phyloP scores from a whole-genome alignment of 2,329 filamentous ascomycete genomes.

The Diplocarpon mali region DNA sequence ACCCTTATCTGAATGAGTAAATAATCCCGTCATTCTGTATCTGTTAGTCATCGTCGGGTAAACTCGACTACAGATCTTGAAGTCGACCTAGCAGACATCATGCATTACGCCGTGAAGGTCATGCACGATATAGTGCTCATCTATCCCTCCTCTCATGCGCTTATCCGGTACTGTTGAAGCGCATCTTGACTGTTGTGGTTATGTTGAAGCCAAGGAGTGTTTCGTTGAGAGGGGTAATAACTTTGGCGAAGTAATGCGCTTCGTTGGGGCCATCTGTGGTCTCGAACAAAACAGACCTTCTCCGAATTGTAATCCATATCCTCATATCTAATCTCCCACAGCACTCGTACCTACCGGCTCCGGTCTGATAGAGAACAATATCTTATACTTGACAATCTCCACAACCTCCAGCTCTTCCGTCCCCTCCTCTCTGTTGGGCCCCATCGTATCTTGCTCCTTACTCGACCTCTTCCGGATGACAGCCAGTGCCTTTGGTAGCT shows the following conservation, averaged over 20 bases:
- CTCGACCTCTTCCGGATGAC: slow-evolving; percentile 52
- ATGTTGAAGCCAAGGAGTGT: not conserved
- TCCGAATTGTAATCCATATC: not conserved
- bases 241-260: slow-evolving; percentile 10
- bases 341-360: slow-evolving; percentile 58
- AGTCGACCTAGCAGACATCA: too few relatives aligned
- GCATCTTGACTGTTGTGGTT: too few relatives aligned
- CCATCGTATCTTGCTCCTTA: slow-evolving; percentile 6
- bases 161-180: too few relatives aligned
- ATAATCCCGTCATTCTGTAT: too few relatives aligned
- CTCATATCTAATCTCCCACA: slow-evolving; percentile 4
- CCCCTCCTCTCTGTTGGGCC: slow-evolving; percentile 23
- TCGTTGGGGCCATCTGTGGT: not conserved
- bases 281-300: not conserved
- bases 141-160: too few relatives aligned
- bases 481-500: slow-evolving; percentile 65
- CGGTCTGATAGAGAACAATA: slow-evolving; percentile 73
- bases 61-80: too few relatives aligned
- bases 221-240: slow-evolving; percentile 3
- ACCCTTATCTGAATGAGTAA: too few relatives aligned
- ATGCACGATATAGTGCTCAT: too few relatives aligned
- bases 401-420: slow-evolving; percentile 62
- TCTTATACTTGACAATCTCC: slow-evolving; percentile 78
- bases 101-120: too few relatives aligned
- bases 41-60: too few relatives aligned